phyloP scores from a whole-genome alignment of 106 monocot genomes.

The Dendrobium catenatum region DNA sequence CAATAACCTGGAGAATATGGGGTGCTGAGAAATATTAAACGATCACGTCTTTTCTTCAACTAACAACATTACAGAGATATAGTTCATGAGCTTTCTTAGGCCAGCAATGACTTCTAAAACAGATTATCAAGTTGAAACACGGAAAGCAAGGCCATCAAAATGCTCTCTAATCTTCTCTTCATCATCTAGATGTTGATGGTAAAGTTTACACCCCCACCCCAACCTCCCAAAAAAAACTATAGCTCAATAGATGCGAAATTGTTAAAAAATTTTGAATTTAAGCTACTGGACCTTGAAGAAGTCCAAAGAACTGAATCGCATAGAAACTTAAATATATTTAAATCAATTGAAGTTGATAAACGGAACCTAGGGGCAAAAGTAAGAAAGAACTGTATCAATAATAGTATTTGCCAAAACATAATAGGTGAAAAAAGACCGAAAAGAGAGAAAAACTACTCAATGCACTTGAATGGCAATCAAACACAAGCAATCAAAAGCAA shows the following conservation, averaged over 20 bases:
- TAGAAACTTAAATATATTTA: not conserved
- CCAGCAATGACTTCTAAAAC: not conserved
- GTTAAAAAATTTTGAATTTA: not conserved
- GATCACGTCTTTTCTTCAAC: too few species aligned
- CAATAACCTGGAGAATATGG: too few species aligned
- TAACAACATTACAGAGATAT: not conserved
- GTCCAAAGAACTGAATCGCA: not conserved
- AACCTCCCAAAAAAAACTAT: too few species aligned
- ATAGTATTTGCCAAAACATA: not conserved
- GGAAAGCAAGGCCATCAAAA: not conserved
- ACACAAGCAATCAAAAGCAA: not conserved
- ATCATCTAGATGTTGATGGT: too few species aligned
- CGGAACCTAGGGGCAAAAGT: not conserved
- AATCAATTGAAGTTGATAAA: not conserved
- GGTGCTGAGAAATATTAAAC: too few species aligned
- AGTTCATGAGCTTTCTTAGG: not conserved
- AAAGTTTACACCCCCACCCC: too few species aligned
- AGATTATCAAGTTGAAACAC: not conserved
- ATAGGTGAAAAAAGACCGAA: not conserved
- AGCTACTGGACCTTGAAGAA: not conserved
- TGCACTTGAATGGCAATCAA: not conserved
- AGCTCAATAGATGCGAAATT: too few species aligned
- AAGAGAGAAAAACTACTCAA: not conserved
- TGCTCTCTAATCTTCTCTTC: too few species aligned
- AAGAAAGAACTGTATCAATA: not conserved